A percentile compares a stretch with the other conserved stretches of the same genome.
phyloP scores from a whole-genome alignment of 371 early-diverging fungal genomes.

The Zychaea mexicana region DNA sequence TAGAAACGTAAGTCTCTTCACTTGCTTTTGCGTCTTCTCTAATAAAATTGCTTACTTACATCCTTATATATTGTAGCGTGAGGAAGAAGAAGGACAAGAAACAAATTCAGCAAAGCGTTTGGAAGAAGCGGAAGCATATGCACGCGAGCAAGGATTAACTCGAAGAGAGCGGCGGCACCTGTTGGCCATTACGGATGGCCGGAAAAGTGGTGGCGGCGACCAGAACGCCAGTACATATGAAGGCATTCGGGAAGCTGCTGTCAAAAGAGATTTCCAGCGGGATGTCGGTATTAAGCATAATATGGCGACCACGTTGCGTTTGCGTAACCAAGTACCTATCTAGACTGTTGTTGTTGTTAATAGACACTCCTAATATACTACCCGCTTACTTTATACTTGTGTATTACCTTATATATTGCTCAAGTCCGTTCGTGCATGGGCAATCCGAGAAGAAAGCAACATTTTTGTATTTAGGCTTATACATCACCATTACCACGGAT shows the following conservation, averaged over 20 bases:
- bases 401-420: not conserved
- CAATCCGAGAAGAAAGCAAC: no score
- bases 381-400: no score
- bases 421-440: not conserved
- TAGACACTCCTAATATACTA: no score
- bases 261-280: slow-evolving; percentile 12
- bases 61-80: not conserved
- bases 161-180: slow-evolving; percentile 19
- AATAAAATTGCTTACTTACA: no score
- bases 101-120: not conserved
- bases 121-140: slow-evolving; percentile 15
- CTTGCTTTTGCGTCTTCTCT: not conserved
- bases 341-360: no score
- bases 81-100: slow-evolving; percentile 5
- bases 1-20: slow-evolving; percentile 13
- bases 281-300: slow-evolving; percentile 18
- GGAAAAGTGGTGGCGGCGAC: not conserved
- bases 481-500: not conserved
- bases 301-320: slow-evolving; percentile 11
- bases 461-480: no score
- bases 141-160: slow-evolving; percentile 13
- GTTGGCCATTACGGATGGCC: slow-evolving; percentile 13
- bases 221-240: not conserved
- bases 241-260: slow-evolving; percentile 13
- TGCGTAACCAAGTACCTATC: slow-evolving; percentile 20